Conservation (phyloP, 257 asterid species). For the Penstemon newberryi region DNA sequence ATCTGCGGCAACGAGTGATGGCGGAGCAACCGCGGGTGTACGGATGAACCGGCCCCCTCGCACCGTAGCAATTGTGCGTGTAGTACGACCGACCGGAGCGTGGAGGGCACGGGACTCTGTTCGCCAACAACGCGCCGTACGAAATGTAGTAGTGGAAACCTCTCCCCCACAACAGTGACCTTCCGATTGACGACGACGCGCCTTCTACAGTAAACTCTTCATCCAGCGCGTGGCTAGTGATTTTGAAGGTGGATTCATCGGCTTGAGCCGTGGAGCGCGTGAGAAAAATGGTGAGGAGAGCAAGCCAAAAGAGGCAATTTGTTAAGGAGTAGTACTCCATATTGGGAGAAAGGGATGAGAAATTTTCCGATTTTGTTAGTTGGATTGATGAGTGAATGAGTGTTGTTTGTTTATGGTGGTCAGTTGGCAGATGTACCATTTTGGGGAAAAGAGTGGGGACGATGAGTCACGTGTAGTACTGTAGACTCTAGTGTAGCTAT, state of each 20-base stretch:
- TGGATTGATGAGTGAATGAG: background rate
- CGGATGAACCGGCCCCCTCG: slow-evolving; percentile 73
- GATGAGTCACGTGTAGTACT: background rate
- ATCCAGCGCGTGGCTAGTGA: slow-evolving; percentile 31
- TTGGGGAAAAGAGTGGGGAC: background rate
- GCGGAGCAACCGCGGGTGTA: slow-evolving; percentile 83
- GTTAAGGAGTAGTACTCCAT: slow-evolving; percentile 37
- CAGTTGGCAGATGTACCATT: background rate
- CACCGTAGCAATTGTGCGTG: slow-evolving; percentile 66
- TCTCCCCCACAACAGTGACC: slow-evolving; percentile 68
- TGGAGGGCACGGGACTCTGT: slow-evolving; percentile 78
- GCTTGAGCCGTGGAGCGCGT: slow-evolving; percentile 25
- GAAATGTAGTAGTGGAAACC: slow-evolving; percentile 63
- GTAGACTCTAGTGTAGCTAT: background rate
- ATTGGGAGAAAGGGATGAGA: slow-evolving; percentile 9
- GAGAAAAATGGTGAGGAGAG: slow-evolving; percentile 35
- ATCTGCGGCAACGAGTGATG: slow-evolving; percentile 78
- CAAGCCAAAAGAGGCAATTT: slow-evolving; percentile 15
- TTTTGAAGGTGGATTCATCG: slow-evolving; percentile 31
- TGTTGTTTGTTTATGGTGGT: too few relatives aligned
- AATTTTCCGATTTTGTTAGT: background rate
- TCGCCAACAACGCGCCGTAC: slow-evolving; percentile 70
- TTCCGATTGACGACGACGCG: slow-evolving; percentile 29
- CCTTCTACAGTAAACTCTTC: slow-evolving; percentile 26
- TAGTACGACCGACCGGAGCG: slow-evolving; percentile 87